Conservation (phyloP, 208 protist genomes). For the Entamoeba moshkovskii region DNA sequence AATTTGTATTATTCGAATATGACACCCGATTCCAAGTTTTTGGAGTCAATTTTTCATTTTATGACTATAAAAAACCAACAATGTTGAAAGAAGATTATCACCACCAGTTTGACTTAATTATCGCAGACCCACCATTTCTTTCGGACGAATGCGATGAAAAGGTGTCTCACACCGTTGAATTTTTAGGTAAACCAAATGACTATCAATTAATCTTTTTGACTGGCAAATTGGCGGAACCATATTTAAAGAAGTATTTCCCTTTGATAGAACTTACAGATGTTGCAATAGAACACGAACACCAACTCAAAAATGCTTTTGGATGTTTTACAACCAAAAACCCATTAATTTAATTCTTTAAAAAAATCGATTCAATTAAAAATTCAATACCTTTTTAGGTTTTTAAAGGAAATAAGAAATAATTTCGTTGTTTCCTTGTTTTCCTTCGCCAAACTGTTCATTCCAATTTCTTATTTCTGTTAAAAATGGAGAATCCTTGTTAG, state of each 20-base stretch:
- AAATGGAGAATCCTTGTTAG: neutral
- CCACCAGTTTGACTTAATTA: neutral
- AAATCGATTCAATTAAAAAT: too few species aligned
- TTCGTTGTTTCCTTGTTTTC: neutral
- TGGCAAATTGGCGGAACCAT: neutral
- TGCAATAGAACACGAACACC: neutral
- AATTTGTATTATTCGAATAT: neutral
- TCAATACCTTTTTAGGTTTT: too few species aligned
- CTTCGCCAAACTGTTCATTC: slow-evolving; percentile 3
- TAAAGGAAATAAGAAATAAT: neutral
- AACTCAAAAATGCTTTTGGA: neutral
- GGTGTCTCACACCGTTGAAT: neutral
- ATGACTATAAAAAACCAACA: neutral
- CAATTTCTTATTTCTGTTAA: neutral
- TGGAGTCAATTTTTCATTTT: neutral
- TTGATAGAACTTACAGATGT: neutral
- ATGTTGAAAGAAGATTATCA: neutral
- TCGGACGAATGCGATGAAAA: neutral
- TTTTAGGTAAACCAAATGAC: neutral
- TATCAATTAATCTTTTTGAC: neutral
- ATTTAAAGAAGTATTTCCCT: neutral
- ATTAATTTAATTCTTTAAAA: neutral
- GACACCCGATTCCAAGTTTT: neutral
- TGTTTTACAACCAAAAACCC: neutral
- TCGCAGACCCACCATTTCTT: neutral